phyloP scores from a whole-genome alignment of 768 basidiomycete species.

The Lactarius trivialis region DNA sequence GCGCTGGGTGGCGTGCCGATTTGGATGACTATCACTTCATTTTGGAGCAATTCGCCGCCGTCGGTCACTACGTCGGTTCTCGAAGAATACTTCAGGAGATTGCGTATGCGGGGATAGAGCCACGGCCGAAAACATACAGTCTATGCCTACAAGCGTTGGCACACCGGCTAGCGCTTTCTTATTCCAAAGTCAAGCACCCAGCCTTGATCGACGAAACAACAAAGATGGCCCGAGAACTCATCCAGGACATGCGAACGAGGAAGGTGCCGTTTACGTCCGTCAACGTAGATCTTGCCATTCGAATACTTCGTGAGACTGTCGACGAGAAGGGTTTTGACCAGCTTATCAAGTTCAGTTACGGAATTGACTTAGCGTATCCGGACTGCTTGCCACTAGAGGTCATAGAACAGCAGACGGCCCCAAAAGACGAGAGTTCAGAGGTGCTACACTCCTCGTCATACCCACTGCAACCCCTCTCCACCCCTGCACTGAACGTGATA shows the following conservation, averaged over 20 bases:
- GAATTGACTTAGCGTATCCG: constrained; percentile 68
- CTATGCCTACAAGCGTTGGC: constrained; percentile 65
- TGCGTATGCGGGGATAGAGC: constrained; percentile 36
- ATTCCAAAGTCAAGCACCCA: constrained; percentile 33
- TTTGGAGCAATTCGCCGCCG: constrained; percentile 66
- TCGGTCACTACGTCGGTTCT: constrained; percentile 60
- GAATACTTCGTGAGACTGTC: constrained; percentile 60
- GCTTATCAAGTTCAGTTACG: constrained; percentile 64
- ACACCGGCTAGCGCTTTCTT: constrained; percentile 58
- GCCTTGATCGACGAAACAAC: constrained; percentile 39
- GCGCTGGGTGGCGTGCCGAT: constrained; percentile 37
- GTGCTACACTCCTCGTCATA: constrained; percentile 38
- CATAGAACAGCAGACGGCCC: neutral
- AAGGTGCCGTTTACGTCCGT: constrained; percentile 47
- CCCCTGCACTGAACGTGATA: constrained; percentile 62
- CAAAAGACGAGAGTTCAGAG: constrained; percentile 16
- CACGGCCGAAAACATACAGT: constrained; percentile 50
- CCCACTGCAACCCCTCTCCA: constrained; percentile 33
- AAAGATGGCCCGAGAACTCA: constrained; percentile 42
- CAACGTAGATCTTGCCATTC: constrained; percentile 60
- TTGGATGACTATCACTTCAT: constrained; percentile 72
- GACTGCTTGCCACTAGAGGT: constrained; percentile 56
- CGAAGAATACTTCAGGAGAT: constrained; percentile 59
- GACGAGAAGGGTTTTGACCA: constrained; percentile 50
- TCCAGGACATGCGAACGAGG: constrained; percentile 50